Base-by-base conservation (phyloP, 2,329 filamentous ascomycete genomes). In the Incumbomyces lentus region DNA sequence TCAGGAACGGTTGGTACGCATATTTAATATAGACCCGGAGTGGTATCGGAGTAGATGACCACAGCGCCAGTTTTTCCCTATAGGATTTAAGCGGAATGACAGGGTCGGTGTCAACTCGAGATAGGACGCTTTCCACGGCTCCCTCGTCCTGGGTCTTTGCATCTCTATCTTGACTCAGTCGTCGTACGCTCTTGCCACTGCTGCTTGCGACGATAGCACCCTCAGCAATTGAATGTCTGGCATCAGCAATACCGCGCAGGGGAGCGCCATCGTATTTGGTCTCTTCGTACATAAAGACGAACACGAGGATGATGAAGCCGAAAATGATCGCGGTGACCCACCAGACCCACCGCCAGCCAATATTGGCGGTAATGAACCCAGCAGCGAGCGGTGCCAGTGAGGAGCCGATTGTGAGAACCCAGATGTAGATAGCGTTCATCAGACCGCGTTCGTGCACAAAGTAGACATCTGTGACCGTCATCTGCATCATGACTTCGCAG, bases 281-380 rank as follows among this genome's bases (percentile, higher is more conserved):
- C 48, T 69, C 72, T 36, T 74, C 68, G 45, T 68, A 74, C 11
- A 62, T 50, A 43, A 74, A 71, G 1, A 65, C 29, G 34, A 73
- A 64, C 10, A 65, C 48, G 2, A 72, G 2, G 0, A 72, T 46
- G 5, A 60, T 58, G 7, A 59, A 46, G 2, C 63, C 62, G 18
- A 71, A 59, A 29, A 71, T 57, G 40, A 71, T 68, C 14, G 59
- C 59, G 37, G 57, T 64, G 62, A 63, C 73, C 69, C 69, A 73
- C 64, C 64, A 74, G 1, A 68, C 61, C 69, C 69, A 75, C 11
- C 71, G 60, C 72, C 73, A 76, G 0, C 69, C 71, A 52, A 69
- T 64, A 1, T 58, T 55, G 0, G 58, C 54, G 0, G 64, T 64
- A n/a, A 69, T 55, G 34, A 53, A 62, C 14, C 68, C 68, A 8